These are phyloP conservation scores for Neopestalotiopsis sp. DNA, from an alignment of 2,329 filamentous ascomycete genomes.

Conservation along the genomic window DNA sequence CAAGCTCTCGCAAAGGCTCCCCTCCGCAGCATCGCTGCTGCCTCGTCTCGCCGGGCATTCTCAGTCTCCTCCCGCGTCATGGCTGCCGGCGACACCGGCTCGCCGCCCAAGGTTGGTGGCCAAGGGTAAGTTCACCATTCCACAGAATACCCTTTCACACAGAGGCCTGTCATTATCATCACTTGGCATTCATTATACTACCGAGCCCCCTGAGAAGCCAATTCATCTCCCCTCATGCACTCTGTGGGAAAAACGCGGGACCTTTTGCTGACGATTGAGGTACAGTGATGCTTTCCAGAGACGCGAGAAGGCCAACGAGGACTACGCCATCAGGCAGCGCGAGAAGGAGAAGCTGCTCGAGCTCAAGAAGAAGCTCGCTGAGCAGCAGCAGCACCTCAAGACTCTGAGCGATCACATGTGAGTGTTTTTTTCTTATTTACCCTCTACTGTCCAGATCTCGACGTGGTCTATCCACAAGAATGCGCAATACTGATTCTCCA, in stretches of 20 bases:
- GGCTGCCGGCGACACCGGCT: constrained; percentile 73
- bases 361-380: constrained; percentile 74
- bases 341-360: constrained; percentile 88
- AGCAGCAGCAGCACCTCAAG: constrained; percentile 84
- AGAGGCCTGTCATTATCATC: too few species aligned
- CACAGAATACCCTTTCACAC: neutral
- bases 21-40: constrained; percentile 58
- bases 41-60: constrained; percentile 61
- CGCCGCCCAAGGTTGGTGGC: constrained; percentile 60
- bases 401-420: constrained; percentile 89
- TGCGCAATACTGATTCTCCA: constrained; percentile 17
- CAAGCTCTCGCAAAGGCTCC: constrained; percentile 64
- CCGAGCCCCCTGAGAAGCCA: too few species aligned
- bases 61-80: constrained; percentile 68
- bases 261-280: constrained; percentile 22
- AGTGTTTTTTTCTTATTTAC: constrained; percentile 39
- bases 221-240: too few species aligned
- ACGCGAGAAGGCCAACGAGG: constrained; percentile 87
- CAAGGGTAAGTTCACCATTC: constrained; percentile 52
- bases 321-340: constrained; percentile 82
- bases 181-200: neutral
- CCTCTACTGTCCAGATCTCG: neutral
- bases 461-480: neutral
- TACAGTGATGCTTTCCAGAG: constrained; percentile 88
- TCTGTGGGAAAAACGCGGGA: too few species aligned